phyloP scores from a whole-genome alignment of 2,329 filamentous ascomycete species.

The Aureobasidium melanogenum region DNA sequence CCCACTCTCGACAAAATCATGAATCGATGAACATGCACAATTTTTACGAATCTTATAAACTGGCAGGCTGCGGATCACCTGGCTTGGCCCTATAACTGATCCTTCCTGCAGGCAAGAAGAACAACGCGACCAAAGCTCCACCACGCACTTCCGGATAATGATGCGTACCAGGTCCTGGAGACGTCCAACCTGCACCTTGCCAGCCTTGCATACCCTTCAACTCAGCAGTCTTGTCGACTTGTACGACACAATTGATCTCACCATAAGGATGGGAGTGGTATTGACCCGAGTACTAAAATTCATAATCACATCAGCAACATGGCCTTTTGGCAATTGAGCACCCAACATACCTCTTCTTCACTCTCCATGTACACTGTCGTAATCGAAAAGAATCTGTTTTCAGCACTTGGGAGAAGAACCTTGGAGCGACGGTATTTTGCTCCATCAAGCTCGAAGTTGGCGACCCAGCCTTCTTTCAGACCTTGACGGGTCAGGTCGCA shows the following conservation, averaged over 20 bases:
- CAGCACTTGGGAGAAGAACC: slow-evolving; percentile 37
- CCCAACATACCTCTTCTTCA: slow-evolving; percentile 20
- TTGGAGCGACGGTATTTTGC: slow-evolving; percentile 38
- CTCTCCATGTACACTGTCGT: slow-evolving; percentile 52
- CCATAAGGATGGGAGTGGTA: slow-evolving; percentile 32
- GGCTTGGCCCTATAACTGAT: slow-evolving; percentile 43
- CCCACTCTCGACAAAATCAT: no score
- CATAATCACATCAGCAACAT: slow-evolving; percentile 8
- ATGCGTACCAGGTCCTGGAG: slow-evolving; percentile 46
- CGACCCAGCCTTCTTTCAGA: slow-evolving; percentile 25
- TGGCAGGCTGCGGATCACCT: slow-evolving; percentile 32
- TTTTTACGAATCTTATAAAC: no score
- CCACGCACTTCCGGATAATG: slow-evolving; percentile 46
- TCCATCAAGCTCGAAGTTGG: slow-evolving; percentile 29
- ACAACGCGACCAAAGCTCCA: slow-evolving; percentile 39
- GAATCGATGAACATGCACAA: no score
- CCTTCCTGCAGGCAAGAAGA: slow-evolving; percentile 47
- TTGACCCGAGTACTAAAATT: slow-evolving; percentile 38
- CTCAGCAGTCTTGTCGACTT: slow-evolving; percentile 41
- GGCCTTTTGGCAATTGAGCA: no score
- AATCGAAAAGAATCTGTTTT: slow-evolving; percentile 46
- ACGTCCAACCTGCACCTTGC: slow-evolving; percentile 49
- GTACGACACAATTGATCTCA: slow-evolving; percentile 25
- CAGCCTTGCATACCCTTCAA: slow-evolving; percentile 49
- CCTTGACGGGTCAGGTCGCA: slow-evolving; percentile 21